Conservation (phyloP, 192 early-diverging fungal species). For the Fimicolochytrium jonesii region DNA sequence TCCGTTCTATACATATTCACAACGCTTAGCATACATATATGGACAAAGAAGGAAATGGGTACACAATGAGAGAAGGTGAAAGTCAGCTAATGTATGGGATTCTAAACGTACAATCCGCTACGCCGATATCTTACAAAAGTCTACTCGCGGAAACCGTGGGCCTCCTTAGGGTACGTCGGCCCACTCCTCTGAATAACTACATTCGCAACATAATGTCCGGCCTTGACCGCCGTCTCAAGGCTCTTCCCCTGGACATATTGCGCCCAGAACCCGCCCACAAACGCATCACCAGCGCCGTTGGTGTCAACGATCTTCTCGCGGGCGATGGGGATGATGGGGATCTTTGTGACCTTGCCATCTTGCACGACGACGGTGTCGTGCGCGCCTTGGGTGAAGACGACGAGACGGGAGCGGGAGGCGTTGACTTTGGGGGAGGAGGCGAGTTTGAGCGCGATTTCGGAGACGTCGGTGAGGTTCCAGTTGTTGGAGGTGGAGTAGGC, state of each 20-base stretch:
- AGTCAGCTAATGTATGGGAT: background rate
- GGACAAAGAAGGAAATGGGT: background rate
- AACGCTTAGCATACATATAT: too few relatives aligned
- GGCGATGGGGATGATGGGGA: slow-evolving; percentile 59
- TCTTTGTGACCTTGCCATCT: slow-evolving; percentile 49
- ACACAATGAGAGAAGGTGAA: too few relatives aligned
- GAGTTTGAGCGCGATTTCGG: slow-evolving; percentile 76
- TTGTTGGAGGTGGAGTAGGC: slow-evolving; percentile 74
- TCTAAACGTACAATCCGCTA: background rate
- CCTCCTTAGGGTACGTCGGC: slow-evolving; percentile 46
- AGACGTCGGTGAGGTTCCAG: slow-evolving; percentile 68
- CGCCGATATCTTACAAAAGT: background rate
- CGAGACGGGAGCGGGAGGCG: slow-evolving; percentile 66
- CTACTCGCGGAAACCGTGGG: slow-evolving; percentile 32
- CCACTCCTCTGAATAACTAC: slow-evolving; percentile 70
- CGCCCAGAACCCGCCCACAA: slow-evolving; percentile 89
- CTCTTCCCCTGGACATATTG: slow-evolving; percentile 71
- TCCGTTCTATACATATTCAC: too few relatives aligned
- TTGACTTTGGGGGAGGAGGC: slow-evolving; percentile 80
- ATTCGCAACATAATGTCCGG: slow-evolving; percentile 89
- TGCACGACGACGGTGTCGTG: slow-evolving; percentile 66
- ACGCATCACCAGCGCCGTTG: slow-evolving; percentile 98
- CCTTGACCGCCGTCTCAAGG: slow-evolving; percentile 66
- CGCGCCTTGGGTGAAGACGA: slow-evolving; percentile 90
- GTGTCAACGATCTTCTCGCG: slow-evolving; percentile 86